Percentiles rank a stretch among this genome's conserved stretches.
phyloP scores from a whole-genome alignment of 2,329 filamentous ascomycete species.

The Davidsoniella neocaledoniae region DNA sequence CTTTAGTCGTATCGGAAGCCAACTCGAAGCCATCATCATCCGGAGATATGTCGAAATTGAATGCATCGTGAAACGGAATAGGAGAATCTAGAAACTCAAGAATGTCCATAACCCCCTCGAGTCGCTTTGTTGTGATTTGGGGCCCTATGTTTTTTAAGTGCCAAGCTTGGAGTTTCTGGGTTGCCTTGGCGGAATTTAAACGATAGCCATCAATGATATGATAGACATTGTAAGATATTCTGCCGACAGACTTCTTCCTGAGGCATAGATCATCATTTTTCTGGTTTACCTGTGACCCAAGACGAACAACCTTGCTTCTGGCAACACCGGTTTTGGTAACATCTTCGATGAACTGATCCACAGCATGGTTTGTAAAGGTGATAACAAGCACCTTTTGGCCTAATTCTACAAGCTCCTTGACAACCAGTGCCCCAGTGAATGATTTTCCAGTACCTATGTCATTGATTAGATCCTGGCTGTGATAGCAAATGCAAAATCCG shows the following conservation, averaged over 20 bases:
- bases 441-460: constrained; percentile 54
- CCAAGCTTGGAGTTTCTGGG: not conserved
- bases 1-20: not conserved
- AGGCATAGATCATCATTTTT: not conserved
- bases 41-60: constrained; percentile 1
- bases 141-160: not conserved
- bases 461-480: too few species aligned
- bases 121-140: not conserved
- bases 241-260: not conserved
- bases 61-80: not conserved
- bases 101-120: constrained; percentile 5
- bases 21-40: not conserved
- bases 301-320: constrained; percentile 33
- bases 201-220: not conserved
- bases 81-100: constrained; percentile 9
- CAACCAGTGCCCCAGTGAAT: constrained; percentile 49
- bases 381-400: constrained; percentile 43
- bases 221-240: not conserved
- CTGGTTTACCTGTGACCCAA: constrained; percentile 41
- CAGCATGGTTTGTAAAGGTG: constrained; percentile 51
- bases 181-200: not conserved
- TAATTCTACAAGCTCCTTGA: constrained; percentile 34
- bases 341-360: constrained; percentile 51
- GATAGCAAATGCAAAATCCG: not conserved
- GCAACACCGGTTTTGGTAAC: constrained; percentile 42